A percentile compares a stretch with the other conserved stretches of the same genome.
These are phyloP conservation scores for Wickerhamomyces sp. DNA, from an alignment of 1,139 yeast genomes.

Conservation along the genomic window DNA sequence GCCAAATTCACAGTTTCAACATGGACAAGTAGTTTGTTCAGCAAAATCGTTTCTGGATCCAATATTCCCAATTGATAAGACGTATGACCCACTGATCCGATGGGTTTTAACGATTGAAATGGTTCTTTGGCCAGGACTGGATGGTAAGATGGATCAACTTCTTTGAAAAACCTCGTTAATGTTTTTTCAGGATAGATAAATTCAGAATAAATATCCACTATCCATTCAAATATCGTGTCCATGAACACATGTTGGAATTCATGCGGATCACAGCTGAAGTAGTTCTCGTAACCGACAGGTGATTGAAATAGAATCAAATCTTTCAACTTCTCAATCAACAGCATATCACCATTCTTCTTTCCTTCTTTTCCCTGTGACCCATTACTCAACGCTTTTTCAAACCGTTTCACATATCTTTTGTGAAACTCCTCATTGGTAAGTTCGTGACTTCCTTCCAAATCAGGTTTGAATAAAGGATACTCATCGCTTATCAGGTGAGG, in stretches of 20 bases:
- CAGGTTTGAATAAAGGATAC: constrained; percentile 21
- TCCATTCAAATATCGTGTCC: constrained; percentile 9
- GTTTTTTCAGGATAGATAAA: constrained; percentile 6
- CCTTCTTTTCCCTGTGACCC: constrained; percentile 2
- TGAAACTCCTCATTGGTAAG: constrained; percentile 11
- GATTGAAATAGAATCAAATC: constrained; percentile 13
- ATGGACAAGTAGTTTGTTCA: constrained; percentile 19
- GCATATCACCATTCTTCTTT: background rate
- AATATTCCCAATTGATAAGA: constrained; percentile 19
- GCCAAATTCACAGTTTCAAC: constrained; percentile 19
- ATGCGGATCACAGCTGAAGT: constrained; percentile 12
- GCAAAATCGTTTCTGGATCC: constrained; percentile 14
- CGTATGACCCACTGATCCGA: constrained; percentile 20
- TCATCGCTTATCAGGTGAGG: constrained; percentile 20
- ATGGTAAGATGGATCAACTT: constrained; percentile 11
- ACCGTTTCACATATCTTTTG: constrained; percentile 6
- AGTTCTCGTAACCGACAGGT: constrained; percentile 15
- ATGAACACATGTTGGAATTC: constrained; percentile 17
- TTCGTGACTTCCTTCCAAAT: constrained; percentile 11
- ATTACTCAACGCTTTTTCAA: constrained; percentile 8
- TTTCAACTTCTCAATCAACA: constrained; percentile 4
- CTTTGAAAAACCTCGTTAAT: constrained; percentile 12
- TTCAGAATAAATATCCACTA: constrained; percentile 10
- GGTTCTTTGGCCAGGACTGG: constrained; percentile 11
- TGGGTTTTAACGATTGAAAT: constrained; percentile 17